phyloP scores from a whole-genome alignment of 1,139 yeast species.

The Blastobotrys serpentis region DNA sequence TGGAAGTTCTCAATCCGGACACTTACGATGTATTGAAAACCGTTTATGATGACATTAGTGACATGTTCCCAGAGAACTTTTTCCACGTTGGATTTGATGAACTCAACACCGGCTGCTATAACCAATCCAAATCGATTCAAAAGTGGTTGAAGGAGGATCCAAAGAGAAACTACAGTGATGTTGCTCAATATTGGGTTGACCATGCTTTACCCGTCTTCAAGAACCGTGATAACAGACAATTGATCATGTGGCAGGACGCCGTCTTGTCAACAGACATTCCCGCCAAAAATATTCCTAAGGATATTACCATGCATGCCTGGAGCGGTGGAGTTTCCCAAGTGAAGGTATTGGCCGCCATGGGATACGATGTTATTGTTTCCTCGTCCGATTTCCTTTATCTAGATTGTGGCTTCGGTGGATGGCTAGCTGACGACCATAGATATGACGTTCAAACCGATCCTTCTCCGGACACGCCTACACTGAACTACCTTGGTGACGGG shows the following conservation, averaged over 20 bases:
- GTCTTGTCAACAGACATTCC: slow-evolving; percentile 32
- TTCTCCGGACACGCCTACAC: slow-evolving; percentile 34
- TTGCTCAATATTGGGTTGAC: slow-evolving; percentile 46
- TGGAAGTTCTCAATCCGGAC: slow-evolving; percentile 42
- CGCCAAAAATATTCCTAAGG: slow-evolving; percentile 32
- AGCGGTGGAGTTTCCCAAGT: slow-evolving; percentile 29
- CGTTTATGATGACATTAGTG: slow-evolving; percentile 44
- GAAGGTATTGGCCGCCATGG: slow-evolving; percentile 39
- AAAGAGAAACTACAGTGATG: slow-evolving; percentile 41
- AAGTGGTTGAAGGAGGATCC: slow-evolving; percentile 44
- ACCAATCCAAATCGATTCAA: slow-evolving; percentile 36
- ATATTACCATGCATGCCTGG: slow-evolving; percentile 47
- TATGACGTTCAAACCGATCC: slow-evolving; percentile 33
- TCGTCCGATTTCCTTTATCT: slow-evolving; percentile 43
- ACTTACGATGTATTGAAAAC: slow-evolving; percentile 42
- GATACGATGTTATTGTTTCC: slow-evolving; percentile 49
- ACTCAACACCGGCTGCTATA: slow-evolving; percentile 43
- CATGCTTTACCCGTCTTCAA: slow-evolving; percentile 42
- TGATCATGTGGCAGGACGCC: slow-evolving; percentile 54
- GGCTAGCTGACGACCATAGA: slow-evolving; percentile 43
- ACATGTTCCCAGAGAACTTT: slow-evolving; percentile 41
- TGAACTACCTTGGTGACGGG: slow-evolving; percentile 40
- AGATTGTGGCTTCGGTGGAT: slow-evolving; percentile 51
- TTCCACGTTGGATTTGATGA: slow-evolving; percentile 54
- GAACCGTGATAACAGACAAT: slow-evolving; percentile 31